phyloP scores from a whole-genome alignment of 2,329 filamentous ascomycete species.

The Xylaria sp. region DNA sequence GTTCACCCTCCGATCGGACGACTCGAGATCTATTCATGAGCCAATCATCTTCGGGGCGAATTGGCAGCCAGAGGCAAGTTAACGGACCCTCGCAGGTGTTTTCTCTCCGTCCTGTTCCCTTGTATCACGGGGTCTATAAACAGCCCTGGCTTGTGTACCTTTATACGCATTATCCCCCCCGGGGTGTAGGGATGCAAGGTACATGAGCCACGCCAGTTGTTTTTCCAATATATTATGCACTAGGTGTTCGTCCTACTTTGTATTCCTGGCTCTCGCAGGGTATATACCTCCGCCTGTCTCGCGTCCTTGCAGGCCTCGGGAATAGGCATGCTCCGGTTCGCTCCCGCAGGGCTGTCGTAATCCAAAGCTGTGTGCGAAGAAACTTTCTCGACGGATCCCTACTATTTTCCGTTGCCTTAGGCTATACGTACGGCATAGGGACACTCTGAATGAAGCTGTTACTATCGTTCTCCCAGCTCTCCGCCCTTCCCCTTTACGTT shows the following conservation, averaged over 20 bases:
- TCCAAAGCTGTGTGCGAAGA: no score
- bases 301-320: constrained; percentile 22
- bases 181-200: neutral
- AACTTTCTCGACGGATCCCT: no score
- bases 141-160: neutral
- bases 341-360: no score
- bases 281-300: constrained; percentile 1
- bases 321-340: neutral
- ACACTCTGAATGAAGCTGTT: no score
- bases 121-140: neutral
- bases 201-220: neutral
- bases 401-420: no score
- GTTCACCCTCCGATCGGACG: neutral
- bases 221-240: neutral
- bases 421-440: no score
- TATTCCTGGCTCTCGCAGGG: neutral
- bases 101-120: neutral
- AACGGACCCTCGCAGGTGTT: neutral
- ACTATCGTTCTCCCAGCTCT: no score
- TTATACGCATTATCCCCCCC: no score
- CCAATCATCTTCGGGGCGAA: neutral
- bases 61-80: neutral
- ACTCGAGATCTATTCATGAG: neutral
- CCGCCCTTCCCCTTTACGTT: no score
- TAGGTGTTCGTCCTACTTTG: neutral